These are phyloP conservation scores for Citrus unshiu DNA, from an alignment of 345 rosid species.

Conservation along the genomic window DNA sequence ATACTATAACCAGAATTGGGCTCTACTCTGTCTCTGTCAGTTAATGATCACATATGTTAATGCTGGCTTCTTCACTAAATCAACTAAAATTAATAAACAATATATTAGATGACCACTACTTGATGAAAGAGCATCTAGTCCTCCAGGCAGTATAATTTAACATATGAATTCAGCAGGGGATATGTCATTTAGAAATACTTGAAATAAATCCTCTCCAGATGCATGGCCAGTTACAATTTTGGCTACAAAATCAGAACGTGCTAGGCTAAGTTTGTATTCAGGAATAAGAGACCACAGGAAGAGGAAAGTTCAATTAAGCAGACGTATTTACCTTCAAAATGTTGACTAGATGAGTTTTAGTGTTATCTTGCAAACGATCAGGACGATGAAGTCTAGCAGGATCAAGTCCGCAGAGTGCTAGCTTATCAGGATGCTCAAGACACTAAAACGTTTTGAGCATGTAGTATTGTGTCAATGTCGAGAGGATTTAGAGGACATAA, in stretches of 20 bases:
- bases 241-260: neutral
- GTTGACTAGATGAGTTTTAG: conserved; percentile 52
- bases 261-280: neutral
- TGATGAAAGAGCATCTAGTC: neutral
- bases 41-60: neutral
- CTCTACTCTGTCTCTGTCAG: neutral
- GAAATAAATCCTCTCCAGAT: neutral
- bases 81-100: neutral
- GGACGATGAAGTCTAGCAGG: conserved; percentile 64
- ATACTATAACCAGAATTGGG: neutral
- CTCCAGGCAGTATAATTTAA: neutral
- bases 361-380: conserved; percentile 82
- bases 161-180: neutral
- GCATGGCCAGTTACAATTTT: neutral
- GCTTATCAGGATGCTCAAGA: conserved; percentile 69
- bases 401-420: conserved; percentile 81
- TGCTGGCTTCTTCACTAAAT: neutral
- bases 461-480: conserved; percentile 1
- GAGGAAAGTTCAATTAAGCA: neutral
- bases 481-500: neutral
- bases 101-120: neutral
- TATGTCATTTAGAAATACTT: neutral
- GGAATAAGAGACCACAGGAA: neutral
- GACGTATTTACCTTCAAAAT: conserved; percentile 54
- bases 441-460: conserved; percentile 40